Evolutionary conservation across 768 basidiomycete species (phyloP), one percentile per base, ranked within the genome.

Genomic region (Boletales sp.): DNA sequence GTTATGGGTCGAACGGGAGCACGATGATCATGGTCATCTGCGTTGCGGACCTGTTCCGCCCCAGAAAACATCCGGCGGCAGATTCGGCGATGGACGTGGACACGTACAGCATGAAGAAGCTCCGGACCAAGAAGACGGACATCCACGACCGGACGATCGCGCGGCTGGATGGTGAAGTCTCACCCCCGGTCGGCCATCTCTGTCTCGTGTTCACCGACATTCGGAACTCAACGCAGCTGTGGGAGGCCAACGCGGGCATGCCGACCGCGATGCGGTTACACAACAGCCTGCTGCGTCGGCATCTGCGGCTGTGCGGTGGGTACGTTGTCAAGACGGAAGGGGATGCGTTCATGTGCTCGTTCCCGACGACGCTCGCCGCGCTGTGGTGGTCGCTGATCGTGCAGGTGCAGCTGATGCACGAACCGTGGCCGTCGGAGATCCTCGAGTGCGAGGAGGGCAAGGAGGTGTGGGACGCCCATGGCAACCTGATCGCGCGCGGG

Each of bases 301-400:
- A 87, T 53, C 73, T 97, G 31, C 83, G 95, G 28, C 76, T 87
- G 37, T 94, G 94, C 60, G 94, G 94, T 28, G 96, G 96, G 1
- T 99, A 98, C 67, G 93, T 97, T 71, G 95, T 98, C 62, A 99
- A 99, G 72, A 99, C 96, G 11, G 96, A 99, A 84, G 96, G 96
- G 28, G 96, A 98, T 62, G 85, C 95, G 1, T 99, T 99, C 75
- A 94, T 99, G 90, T 94, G 94, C 46, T 92, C 95, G 18, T 99
- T 99, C 79, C 89, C 91, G 3, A 90, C 85, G 2, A 81, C 92
- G 12, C 75, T 92, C 2, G 79, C 88, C 0, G 96, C 92, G 0
- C 70, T 97, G 15, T 85, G 92, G 77, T 99, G 92, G 89, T 87
- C 86, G 57, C 74, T 96, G 61, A 83, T 81, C 30, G 88, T 94